Evolutionary conservation across 805 yeast species (phyloP).

Genomic region (Yarrowia sp.): DNA sequence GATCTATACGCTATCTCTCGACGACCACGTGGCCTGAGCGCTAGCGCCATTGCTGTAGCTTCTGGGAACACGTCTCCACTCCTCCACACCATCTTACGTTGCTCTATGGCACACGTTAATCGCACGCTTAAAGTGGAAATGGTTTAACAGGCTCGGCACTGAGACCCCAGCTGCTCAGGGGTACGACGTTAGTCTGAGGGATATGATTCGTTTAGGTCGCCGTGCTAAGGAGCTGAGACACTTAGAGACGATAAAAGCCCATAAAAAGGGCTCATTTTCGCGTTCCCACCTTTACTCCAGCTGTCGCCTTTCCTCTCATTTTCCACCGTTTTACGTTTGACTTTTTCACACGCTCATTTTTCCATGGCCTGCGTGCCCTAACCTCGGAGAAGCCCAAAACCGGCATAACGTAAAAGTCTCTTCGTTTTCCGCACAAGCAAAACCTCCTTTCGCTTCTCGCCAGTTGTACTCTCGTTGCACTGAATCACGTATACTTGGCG

Average conservation of each 20-base stretch:
- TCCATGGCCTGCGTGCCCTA: constrained; percentile 9
- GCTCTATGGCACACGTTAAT: constrained; percentile 2
- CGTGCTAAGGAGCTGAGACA: not conserved
- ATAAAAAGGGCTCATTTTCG: too few species aligned
- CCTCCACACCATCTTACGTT: not conserved
- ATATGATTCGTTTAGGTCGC: not conserved
- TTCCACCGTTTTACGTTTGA: not conserved
- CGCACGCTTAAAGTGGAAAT: constrained; percentile 2
- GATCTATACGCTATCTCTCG: too few species aligned
- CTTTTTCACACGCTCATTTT: constrained; percentile 17
- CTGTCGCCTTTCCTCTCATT: not conserved
- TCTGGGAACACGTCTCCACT: not conserved
- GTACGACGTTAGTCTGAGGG: not conserved
- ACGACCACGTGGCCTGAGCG: too few species aligned
- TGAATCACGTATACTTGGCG: constrained; percentile 12
- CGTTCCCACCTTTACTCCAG: too few species aligned
- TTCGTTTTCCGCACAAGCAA: constrained; percentile 16
- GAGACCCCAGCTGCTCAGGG: too few species aligned
- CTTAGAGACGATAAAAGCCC: too few species aligned
- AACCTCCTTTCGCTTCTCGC: constrained; percentile 25
- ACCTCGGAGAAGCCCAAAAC: constrained; percentile 16
- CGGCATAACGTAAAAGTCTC: constrained; percentile 19
- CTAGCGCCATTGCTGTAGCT: too few species aligned
- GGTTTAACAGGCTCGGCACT: not conserved
- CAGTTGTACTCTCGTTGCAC: constrained; percentile 25